These are phyloP conservation scores for Russula earlei DNA, from an alignment of 768 basidiomycete genomes.

Conservation along the genomic window DNA sequence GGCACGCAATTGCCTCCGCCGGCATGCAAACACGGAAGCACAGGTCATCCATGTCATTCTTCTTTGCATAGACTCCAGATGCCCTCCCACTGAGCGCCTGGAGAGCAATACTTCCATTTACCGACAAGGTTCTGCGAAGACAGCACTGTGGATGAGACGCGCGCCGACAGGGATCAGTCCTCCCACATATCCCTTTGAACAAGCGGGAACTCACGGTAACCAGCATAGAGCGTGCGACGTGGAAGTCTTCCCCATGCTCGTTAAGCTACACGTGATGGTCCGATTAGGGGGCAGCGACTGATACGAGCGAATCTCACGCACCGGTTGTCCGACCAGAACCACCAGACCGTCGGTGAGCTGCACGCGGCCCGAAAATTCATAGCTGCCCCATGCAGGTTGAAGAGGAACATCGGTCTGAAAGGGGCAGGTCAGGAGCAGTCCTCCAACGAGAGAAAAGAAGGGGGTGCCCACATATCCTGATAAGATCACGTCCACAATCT, in stretches of 20 bases:
- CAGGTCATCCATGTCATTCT: not conserved
- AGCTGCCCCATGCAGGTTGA: constrained; percentile 10
- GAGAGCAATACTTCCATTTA: constrained; percentile 7
- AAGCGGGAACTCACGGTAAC: constrained; percentile 10
- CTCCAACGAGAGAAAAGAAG: not conserved
- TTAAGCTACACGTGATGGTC: not conserved
- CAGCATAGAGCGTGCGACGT: constrained; percentile 8
- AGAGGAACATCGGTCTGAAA: constrained; percentile 6
- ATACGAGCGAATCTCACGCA: not conserved
- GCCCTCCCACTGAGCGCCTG: constrained; percentile 14
- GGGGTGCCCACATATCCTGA: constrained; percentile 10
- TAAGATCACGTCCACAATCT: constrained; percentile 16
- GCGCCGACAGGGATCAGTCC: not conserved
- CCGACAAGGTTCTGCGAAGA: constrained; percentile 20
- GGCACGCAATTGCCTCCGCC: not conserved
- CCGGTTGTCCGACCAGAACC: constrained; percentile 8
- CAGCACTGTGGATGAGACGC: constrained; percentile 3
- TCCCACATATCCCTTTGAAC: not conserved
- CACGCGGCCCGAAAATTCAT: constrained; percentile 12
- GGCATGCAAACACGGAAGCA: not conserved
- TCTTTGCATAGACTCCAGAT: constrained; percentile 16
- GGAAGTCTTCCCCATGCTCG: not conserved
- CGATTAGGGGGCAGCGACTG: not conserved
- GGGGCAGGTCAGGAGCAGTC: not conserved
- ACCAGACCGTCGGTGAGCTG: constrained; percentile 18